Percentiles rank a stretch among this genome's conserved stretches.
phyloP scores from a whole-genome alignment of 116 monocot genomes.

The Iris pallida region DNA sequence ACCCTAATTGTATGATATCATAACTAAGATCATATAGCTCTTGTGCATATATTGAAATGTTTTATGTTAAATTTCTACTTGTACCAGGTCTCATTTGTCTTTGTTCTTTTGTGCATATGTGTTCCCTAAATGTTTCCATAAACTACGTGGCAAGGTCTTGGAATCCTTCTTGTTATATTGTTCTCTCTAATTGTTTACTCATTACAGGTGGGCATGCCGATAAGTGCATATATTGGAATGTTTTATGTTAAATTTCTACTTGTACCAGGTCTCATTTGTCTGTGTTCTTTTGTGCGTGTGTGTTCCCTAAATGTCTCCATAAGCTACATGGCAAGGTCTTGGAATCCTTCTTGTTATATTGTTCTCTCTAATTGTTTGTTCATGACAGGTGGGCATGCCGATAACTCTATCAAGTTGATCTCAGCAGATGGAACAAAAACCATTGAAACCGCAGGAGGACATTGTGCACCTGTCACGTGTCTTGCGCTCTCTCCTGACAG shows the following conservation, averaged over 20 bases:
- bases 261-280: neutral
- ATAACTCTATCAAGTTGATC: slow-evolving; percentile 85
- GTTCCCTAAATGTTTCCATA: neutral
- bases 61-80: neutral
- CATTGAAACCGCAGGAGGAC: slow-evolving; percentile 72
- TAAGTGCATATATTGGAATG: slow-evolving; percentile 14
- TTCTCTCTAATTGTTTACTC: neutral
- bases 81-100: neutral
- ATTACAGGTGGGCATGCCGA: slow-evolving; percentile 85
- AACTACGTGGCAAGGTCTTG: neutral
- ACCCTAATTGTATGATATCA: too few species aligned
- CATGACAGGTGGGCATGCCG: slow-evolving; percentile 80
- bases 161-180: slow-evolving; percentile 2
- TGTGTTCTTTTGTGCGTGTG: neutral
- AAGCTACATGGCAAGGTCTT: neutral
- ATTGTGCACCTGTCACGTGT: slow-evolving; percentile 84
- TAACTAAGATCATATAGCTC: neutral
- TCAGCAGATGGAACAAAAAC: slow-evolving; percentile 81
- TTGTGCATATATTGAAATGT: neutral
- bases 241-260: neutral
- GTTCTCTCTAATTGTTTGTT: neutral
- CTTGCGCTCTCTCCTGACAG: slow-evolving; percentile 69
- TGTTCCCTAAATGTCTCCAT: neutral
- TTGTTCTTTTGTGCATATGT: neutral
- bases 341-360: slow-evolving; percentile 1